These are phyloP conservation scores for Crassisporium funariophilum DNA, from an alignment of 768 basidiomycete species.

Conservation along the genomic window DNA sequence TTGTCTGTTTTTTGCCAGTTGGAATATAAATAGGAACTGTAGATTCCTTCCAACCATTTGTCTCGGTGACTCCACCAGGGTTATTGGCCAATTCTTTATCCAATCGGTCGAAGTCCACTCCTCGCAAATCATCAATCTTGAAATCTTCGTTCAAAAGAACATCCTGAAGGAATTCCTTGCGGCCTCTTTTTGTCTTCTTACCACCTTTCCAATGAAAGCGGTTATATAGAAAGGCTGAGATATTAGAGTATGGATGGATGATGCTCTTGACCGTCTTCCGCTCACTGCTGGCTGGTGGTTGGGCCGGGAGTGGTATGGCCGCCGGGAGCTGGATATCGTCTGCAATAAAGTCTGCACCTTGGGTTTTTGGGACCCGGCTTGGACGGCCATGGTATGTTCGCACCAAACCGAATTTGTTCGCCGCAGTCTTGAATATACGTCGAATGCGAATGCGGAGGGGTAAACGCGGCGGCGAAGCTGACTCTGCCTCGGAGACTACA, in stretches of 20 bases:
- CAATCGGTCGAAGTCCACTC: slow-evolving; percentile 23
- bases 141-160: slow-evolving; percentile 16
- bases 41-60: slow-evolving; percentile 24
- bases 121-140: slow-evolving; percentile 16
- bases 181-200: slow-evolving; percentile 13
- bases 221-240: slow-evolving; percentile 24
- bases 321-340: slow-evolving; percentile 3
- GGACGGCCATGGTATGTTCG: slow-evolving; percentile 19
- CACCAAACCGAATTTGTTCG: slow-evolving; percentile 21
- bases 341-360: slow-evolving; percentile 9
- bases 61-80: slow-evolving; percentile 13
- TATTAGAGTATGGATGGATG: slow-evolving; percentile 26
- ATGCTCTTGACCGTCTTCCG: slow-evolving; percentile 9
- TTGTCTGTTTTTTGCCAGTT: slow-evolving; percentile 21
- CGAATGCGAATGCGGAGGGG: slow-evolving; percentile 16
- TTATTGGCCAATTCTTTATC: slow-evolving; percentile 19
- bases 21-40: slow-evolving; percentile 25
- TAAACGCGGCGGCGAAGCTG: neutral
- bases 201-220: slow-evolving; percentile 21
- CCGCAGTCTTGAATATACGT: slow-evolving; percentile 15
- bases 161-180: slow-evolving; percentile 13
- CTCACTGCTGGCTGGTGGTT: neutral
- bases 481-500: neutral
- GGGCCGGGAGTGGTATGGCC: neutral
- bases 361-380: slow-evolving; percentile 7